phyloP scores from a whole-genome alignment of 2,329 filamentous ascomycete species.

The Hymenoscyphus salicellus region DNA sequence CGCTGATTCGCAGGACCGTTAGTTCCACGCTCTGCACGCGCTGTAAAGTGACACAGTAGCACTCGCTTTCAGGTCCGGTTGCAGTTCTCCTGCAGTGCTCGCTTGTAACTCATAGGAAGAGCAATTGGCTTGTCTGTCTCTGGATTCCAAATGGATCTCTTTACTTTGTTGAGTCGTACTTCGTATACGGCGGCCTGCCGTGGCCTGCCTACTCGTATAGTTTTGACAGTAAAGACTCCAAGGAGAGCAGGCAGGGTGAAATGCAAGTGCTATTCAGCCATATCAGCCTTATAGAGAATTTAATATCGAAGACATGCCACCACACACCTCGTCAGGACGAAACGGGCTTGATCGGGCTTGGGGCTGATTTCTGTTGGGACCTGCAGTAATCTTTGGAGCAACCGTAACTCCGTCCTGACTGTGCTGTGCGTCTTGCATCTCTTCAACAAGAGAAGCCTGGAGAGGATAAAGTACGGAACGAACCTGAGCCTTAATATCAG shows the following conservation, averaged over 20 bases:
- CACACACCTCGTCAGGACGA: not conserved
- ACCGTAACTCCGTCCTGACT: not conserved
- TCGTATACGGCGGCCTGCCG: not conserved
- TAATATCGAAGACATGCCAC: not conserved
- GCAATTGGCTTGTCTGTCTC: no score
- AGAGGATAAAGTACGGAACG: no score
- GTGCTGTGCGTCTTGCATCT: not conserved
- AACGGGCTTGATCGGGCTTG: not conserved
- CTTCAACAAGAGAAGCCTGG: not conserved
- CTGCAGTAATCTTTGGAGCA: not conserved
- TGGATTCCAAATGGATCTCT: not conserved
- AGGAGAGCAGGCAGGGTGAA: not conserved
- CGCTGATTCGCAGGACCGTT: not conserved
- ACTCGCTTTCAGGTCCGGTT: not conserved
- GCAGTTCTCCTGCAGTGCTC: not conserved
- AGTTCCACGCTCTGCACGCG: not conserved
- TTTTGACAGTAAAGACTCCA: not conserved
- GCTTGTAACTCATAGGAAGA: not conserved
- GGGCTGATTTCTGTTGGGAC: not conserved
- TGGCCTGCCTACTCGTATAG: not conserved
- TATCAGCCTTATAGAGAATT: not conserved
- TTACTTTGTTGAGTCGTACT: not conserved
- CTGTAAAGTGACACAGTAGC: not conserved
- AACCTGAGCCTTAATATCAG: no score
- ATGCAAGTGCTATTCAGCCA: slow-evolving; percentile 1